A percentile compares a stretch with the other conserved stretches of the same genome.
Conservation (phyloP, 2,329 filamentous ascomycete species). For the Rugonectria rugulosa region DNA sequence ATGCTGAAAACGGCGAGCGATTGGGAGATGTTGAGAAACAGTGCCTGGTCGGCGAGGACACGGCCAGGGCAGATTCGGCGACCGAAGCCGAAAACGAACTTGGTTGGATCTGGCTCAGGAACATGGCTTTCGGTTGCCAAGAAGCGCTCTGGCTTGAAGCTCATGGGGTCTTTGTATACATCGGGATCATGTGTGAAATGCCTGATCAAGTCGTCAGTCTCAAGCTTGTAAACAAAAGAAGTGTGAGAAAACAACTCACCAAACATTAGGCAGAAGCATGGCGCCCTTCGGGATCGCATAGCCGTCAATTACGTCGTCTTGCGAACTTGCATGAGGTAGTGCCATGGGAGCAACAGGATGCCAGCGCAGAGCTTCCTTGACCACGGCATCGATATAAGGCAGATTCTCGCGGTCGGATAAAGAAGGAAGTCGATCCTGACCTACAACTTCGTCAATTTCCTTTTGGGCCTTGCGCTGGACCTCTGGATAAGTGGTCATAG, state of each 20-base stretch:
- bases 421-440: constrained; percentile 37
- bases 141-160: constrained; percentile 28
- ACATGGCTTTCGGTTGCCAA: constrained; percentile 22
- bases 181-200: constrained; percentile 29
- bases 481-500: constrained; percentile 23
- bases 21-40: constrained; percentile 48
- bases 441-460: constrained; percentile 33
- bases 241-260: constrained; percentile 16
- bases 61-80: constrained; percentile 45
- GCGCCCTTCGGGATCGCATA: constrained; percentile 36
- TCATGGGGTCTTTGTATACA: constrained; percentile 22
- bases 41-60: constrained; percentile 38
- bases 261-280: constrained; percentile 29
- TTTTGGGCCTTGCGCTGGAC: constrained; percentile 25
- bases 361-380: constrained; percentile 42
- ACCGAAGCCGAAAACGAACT: constrained; percentile 44
- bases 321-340: constrained; percentile 48
- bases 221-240: rapidly evolving
- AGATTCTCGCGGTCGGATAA: constrained; percentile 33
- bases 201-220: neutral
- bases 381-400: constrained; percentile 38
- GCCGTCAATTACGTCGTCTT: constrained; percentile 32
- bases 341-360: constrained; percentile 42
- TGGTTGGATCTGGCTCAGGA: constrained; percentile 38
- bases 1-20: constrained; percentile 56